Base-by-base conservation (phyloP, 2,329 filamentous ascomycete genomes). In the Pleomassaria siparia region DNA sequence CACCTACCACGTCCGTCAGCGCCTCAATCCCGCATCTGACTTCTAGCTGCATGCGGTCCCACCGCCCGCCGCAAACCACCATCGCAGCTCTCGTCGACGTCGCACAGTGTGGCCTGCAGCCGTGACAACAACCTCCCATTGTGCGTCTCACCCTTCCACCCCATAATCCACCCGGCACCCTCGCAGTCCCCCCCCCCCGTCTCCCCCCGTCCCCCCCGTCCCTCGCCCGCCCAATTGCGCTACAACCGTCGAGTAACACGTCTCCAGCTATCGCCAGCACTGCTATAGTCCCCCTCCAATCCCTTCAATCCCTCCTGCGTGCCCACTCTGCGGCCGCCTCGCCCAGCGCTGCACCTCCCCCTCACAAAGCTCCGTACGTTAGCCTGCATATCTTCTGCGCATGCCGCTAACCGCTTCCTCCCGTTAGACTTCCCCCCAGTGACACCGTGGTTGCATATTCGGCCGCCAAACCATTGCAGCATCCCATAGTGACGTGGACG, bases 401-500 rank as follows among this genome's bases (percentile, higher is more conserved):
- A 63, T 64, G 63, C 63, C 60, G 56, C 66, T 70, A 70, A 64
- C 65, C 59, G 43, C 51, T 41, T 50, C 53, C 55, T 41, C 52
- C 47, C 43, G 49, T 53, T 60, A 64, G 61, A 50, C 62, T n/a
- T n/a, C 36, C 53, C 26, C 29, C 45, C 50, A 35, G 66, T 70
- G 56, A 60, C 64, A 68, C 66, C 43, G 51, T 57, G 63, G 64
- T 61, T 58, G 62, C 64, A 67, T 63, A 66, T 56, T 60, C 54
- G 65, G 64, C 60, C 64, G 56, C 60, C 60, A 64, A 60, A 61
- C 56, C 49, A 59, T 56, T 53, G 51, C 58, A 58, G 54, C 50
- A 50, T 55, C 56, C 56, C 48, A 55, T 60, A 61, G 64, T 71
- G 67, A 71, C 67, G 67, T 71, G 67, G 64, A 62, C 62, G 67